phyloP scores from a whole-genome alignment of 2,329 filamentous ascomycete species.

The Akanthomyces lecanii region DNA sequence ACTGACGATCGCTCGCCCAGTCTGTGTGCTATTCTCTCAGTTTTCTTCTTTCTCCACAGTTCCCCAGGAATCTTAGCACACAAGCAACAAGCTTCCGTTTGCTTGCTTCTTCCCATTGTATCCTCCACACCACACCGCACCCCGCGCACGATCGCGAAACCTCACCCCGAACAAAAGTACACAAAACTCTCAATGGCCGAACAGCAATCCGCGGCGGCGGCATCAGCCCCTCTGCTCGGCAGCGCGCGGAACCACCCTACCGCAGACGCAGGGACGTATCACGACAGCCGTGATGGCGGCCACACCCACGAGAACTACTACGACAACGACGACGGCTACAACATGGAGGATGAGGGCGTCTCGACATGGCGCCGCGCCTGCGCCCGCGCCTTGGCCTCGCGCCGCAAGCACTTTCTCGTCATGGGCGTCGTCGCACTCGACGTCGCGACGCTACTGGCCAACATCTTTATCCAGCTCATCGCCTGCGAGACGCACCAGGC shows the following conservation, averaged over 20 bases:
- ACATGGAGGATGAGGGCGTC: neutral
- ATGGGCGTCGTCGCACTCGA: slow-evolving; percentile 43
- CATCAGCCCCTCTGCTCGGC: slow-evolving; percentile 10
- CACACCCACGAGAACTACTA: neutral
- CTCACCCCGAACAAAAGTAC: neutral
- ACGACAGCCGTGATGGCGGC: neutral
- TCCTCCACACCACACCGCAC: no score
- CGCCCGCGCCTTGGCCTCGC: slow-evolving; percentile 29
- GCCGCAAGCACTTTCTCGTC: slow-evolving; percentile 42
- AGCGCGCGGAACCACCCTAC: neutral
- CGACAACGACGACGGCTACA: neutral
- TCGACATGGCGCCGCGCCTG: neutral
- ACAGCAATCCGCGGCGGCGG: neutral
- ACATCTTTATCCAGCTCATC: slow-evolving; percentile 46
- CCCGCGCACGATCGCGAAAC: no score
- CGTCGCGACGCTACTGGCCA: slow-evolving; percentile 41
- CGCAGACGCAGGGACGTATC: neutral
- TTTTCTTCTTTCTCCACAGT: neutral
- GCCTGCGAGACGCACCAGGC: slow-evolving; percentile 42
- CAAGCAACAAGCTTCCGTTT: no score
- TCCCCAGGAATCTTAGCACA: neutral
- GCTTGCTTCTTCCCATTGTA: no score
- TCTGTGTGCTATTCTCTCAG: neutral
- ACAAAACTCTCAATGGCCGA: neutral
- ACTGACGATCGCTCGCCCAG: neutral